These are phyloP conservation scores for Capniomyces stellatus DNA, from an alignment of 371 early-diverging fungal species.

Conservation along the genomic window DNA sequence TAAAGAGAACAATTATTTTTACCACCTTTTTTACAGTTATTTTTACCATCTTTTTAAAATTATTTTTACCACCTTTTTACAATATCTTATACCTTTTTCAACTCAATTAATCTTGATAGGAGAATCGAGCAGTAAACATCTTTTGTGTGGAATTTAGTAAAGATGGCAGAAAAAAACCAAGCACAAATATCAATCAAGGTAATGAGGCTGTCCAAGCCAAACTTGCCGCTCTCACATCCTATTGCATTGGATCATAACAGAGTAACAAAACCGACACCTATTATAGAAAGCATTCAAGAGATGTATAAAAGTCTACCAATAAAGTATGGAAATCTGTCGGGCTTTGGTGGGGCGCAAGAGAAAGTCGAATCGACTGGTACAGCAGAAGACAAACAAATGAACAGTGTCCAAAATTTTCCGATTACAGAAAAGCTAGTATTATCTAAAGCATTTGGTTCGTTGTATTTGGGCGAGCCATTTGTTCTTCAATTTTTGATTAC, in stretches of 20 bases:
- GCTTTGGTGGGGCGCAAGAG: conserved; percentile 10
- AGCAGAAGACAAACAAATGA: conserved; percentile 11
- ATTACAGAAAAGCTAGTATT: conserved; percentile 41
- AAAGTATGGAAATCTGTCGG: conserved; percentile 9
- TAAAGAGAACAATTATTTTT: no score
- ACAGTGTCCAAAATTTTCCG: conserved; percentile 7
- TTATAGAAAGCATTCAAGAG: not conserved
- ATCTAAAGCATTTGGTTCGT: conserved; percentile 65
- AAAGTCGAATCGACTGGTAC: conserved; percentile 9
- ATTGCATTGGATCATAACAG: conserved; percentile 9
- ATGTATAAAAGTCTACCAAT: not conserved
- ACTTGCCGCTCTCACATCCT: conserved; percentile 36
- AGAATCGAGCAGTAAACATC: no score
- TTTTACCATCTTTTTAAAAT: no score
- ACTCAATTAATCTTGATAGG: no score
- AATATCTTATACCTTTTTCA: no score
- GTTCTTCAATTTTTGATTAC: conserved; percentile 69
- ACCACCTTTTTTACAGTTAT: no score
- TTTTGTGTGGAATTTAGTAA: no score
- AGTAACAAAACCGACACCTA: not conserved
- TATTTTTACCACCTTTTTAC: no score
- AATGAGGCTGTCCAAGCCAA: conserved; percentile 75
- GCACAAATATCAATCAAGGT: conserved; percentile 62
- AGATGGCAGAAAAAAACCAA: conserved; percentile 1
- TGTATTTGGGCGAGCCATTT: conserved; percentile 89